Percentiles rank a stretch among this genome's conserved stretches.
These are phyloP conservation scores for Fusarium anguioides DNA, from an alignment of 2,329 filamentous ascomycete species.

Conservation along the genomic window DNA sequence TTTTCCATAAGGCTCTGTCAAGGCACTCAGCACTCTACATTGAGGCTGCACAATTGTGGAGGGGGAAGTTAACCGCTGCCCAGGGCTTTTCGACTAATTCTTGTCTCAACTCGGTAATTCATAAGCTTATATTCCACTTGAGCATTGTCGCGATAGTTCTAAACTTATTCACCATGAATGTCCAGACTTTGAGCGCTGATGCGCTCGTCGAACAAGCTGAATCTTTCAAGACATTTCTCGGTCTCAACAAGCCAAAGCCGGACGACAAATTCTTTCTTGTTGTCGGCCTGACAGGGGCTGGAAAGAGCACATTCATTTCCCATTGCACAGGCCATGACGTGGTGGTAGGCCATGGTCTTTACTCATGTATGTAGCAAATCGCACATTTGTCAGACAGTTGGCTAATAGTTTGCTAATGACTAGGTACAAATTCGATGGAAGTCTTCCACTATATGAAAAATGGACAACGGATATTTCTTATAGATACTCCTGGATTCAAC, in stretches of 20 bases:
- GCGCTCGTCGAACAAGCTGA: neutral
- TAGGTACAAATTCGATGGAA: slow-evolving; percentile 5
- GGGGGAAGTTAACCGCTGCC: neutral
- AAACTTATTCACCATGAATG: neutral
- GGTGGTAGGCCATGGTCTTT: slow-evolving; percentile 2
- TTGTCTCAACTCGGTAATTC: too few species aligned
- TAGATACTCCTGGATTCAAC: slow-evolving; percentile 28
- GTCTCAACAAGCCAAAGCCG: neutral
- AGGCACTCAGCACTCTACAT: too few species aligned
- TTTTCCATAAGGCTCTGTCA: neutral
- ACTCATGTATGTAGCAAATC: slow-evolving; percentile 7
- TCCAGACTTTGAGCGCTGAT: neutral
- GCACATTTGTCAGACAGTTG: neutral
- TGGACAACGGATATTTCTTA: slow-evolving; percentile 11
- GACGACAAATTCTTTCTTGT: slow-evolving; percentile 14
- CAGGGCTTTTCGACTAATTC: neutral
- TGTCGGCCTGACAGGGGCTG: slow-evolving; percentile 14
- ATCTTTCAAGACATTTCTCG: neutral
- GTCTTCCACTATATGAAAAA: neutral
- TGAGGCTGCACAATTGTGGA: neutral
- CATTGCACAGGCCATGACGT: neutral
- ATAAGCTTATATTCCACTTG: neutral
- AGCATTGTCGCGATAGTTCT: too few species aligned
- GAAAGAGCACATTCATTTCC: slow-evolving; percentile 17
- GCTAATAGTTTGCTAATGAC: neutral